phyloP scores from a whole-genome alignment of 148 eudicot species.

The Gaultheria prostrata region DNA sequence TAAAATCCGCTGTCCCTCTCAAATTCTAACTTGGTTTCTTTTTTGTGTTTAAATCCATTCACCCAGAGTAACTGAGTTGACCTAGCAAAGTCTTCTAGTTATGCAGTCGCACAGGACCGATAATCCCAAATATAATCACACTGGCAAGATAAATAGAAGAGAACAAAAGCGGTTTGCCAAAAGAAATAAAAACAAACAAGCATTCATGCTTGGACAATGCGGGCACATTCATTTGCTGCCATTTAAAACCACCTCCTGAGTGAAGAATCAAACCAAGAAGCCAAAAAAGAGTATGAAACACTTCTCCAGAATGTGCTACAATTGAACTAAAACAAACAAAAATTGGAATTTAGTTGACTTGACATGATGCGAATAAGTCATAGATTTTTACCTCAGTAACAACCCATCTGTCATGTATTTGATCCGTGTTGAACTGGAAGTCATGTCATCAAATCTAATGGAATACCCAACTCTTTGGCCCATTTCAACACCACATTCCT shows the following conservation, averaged over 20 bases:
- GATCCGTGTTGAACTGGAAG: conserved; percentile 79
- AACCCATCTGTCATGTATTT: conserved; percentile 98
- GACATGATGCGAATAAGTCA: neutral
- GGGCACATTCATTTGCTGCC: neutral
- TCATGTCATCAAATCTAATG: conserved; percentile 84
- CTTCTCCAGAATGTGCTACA: neutral
- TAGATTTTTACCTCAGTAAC: conserved; percentile 59
- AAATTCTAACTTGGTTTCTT: neutral
- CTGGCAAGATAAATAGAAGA: neutral
- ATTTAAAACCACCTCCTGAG: neutral
- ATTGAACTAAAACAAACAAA: neutral
- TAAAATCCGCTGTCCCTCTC: neutral
- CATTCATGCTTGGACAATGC: neutral
- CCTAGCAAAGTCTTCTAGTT: neutral
- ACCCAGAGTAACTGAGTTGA: neutral
- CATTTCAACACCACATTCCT: conserved; percentile 77
- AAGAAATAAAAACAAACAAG: neutral
- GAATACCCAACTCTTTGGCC: conserved; percentile 94
- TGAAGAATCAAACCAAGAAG: neutral
- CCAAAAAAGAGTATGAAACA: neutral
- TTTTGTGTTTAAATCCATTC: neutral
- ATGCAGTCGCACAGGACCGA: neutral
- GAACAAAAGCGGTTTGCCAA: too few species aligned
- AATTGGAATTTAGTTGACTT: neutral
- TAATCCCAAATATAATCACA: neutral